Conservation (phyloP, 768 basidiomycete genomes). For the Boletus subcaerulescens region DNA sequence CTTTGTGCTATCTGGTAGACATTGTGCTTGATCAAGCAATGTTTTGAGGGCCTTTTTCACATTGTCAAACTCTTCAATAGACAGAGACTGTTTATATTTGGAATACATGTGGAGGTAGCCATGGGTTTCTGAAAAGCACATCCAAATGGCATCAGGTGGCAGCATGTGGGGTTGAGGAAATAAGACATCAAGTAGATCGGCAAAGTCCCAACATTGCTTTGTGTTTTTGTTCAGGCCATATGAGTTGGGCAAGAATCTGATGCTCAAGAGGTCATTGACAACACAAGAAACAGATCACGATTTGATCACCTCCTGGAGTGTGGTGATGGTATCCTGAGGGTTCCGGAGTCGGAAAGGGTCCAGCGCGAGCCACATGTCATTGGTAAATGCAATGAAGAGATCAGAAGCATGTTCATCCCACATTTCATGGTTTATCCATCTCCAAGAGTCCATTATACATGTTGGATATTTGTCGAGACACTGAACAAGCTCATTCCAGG, state of each 20-base stretch:
- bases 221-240: constrained; percentile 1
- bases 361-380: constrained; percentile 1
- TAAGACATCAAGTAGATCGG: neutral
- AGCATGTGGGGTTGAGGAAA: neutral
- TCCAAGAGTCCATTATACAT: neutral
- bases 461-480: neutral
- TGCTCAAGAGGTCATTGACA: neutral
- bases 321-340: fast-evolving
- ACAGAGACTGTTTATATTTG: neutral
- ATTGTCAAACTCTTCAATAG: neutral
- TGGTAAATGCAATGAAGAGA: constrained; percentile 2
- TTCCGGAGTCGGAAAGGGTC: neutral
- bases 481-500: neutral
- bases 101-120: constrained; percentile 4
- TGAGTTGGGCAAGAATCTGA: constrained; percentile 7
- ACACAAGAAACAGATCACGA: constrained; percentile 3
- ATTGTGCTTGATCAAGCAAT: neutral
- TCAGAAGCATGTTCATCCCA: constrained; percentile 1
- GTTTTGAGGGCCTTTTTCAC: neutral
- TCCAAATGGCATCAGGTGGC: neutral
- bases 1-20: constrained; percentile 1
- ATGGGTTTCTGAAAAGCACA: neutral
- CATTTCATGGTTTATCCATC: neutral
- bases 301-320: neutral
- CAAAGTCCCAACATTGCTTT: constrained; percentile 1